Evolutionary conservation across 164 flowering plant species (phyloP), one percentile per base, ranked within the genome.

Genomic region (Aristolochia californica): DNA sequence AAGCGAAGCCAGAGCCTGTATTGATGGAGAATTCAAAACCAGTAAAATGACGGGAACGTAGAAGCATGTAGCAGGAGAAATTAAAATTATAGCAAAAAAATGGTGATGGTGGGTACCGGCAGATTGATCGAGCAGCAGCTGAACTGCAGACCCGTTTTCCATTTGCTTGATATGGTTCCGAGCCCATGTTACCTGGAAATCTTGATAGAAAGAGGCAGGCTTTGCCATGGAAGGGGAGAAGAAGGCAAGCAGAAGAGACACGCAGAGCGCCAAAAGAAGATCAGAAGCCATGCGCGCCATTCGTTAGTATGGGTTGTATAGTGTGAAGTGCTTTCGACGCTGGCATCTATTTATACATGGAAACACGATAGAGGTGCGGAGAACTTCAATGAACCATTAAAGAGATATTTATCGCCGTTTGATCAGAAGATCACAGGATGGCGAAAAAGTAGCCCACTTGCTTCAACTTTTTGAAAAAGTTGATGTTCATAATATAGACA

Each of bases 1-100:
- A 83, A 57, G 86, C 76, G 68, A 81, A 81, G 59, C 86, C 86
- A 66, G 80, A 75, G 57, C 86, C 83, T 81, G 54, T 51, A 51
- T 9, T 1, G 27, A 13, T 10, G 26, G 1, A 51, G 10, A 51
- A 20, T 5, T 12, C 25, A 13, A 23, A 23, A 51, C 25, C 13
- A 51, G 24, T 50, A 23, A 50, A 50, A 30, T 43, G 5, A 43
- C 14, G 34, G 52, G 56, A 20, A 7, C 1, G n/a, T n/a, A n/a
- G n/a, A n/a, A n/a, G n/a, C n/a, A n/a, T n/a, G n/a, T n/a, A n/a
- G n/a, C n/a, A n/a, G n/a, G n/a, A n/a, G n/a, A n/a, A n/a, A n/a
- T n/a, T n/a, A n/a, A n/a, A n/a, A n/a, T n/a, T n/a, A n/a, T n/a
- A n/a, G n/a, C n/a, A n/a, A n/a, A n/a, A n/a, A n/a, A n/a, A n/a